A percentile compares a stretch with the other conserved stretches of the same genome.
Evolutionary conservation across 2,329 filamentous ascomycete species (phyloP).

Genomic region (Phyllosticta capitalensis): DNA sequence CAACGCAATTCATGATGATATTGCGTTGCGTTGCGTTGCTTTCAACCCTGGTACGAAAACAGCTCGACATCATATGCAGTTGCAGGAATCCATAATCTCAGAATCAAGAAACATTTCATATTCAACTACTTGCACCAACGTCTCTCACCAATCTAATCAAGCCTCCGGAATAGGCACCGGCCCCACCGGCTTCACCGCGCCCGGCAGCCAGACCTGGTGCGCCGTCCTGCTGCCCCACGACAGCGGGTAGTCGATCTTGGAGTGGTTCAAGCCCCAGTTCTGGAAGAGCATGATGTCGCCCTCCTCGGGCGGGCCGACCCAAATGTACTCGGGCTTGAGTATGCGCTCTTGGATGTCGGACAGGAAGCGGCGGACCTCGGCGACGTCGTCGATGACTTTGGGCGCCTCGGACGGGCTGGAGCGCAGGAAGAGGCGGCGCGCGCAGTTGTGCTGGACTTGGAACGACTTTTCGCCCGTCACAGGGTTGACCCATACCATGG

Average conservation of each 20-base stretch:
- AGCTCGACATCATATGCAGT: no score
- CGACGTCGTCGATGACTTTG: slow-evolving; percentile 29
- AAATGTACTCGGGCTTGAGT: slow-evolving; percentile 35
- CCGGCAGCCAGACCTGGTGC: slow-evolving; percentile 39
- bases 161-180: slow-evolving; percentile 16
- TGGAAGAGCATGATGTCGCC: slow-evolving; percentile 31
- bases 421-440: slow-evolving; percentile 31
- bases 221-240: slow-evolving; percentile 33
- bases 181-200: slow-evolving; percentile 21
- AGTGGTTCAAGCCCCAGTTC: slow-evolving; percentile 23
- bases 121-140: not conserved
- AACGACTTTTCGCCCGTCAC: slow-evolving; percentile 34
- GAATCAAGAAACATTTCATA: no score
- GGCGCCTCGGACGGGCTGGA: slow-evolving; percentile 25
- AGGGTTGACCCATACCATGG: slow-evolving; percentile 40
- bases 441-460: slow-evolving; percentile 35
- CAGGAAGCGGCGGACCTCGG: slow-evolving; percentile 28
- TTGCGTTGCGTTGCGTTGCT: no score
- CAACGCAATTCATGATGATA: no score
- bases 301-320: slow-evolving; percentile 31
- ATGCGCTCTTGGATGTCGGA: slow-evolving; percentile 32
- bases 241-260: slow-evolving; percentile 36
- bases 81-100: no score
- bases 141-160: not conserved
- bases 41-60: no score